Conservation (phyloP, 1,284 basidiomycete species). For the Stygiomarasmius scandens region DNA sequence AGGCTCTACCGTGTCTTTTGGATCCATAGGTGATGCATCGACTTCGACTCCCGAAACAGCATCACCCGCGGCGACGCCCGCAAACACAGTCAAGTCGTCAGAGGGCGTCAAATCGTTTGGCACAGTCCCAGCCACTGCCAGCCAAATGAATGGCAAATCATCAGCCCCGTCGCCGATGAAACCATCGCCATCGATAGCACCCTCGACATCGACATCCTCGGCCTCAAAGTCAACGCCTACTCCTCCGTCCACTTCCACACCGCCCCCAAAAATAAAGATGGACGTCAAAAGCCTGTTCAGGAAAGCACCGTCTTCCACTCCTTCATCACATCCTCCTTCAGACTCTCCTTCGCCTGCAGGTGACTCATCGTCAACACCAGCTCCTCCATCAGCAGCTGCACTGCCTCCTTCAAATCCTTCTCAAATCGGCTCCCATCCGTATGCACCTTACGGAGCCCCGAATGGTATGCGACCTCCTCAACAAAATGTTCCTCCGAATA, state of each 20-base stretch:
- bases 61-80: slow-evolving; percentile 65
- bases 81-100: slow-evolving; percentile 48
- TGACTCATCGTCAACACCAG: slow-evolving; percentile 46
- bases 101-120: slow-evolving; percentile 83
- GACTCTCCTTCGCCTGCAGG: slow-evolving; percentile 44
- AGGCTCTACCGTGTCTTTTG: slow-evolving; percentile 78
- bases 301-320: slow-evolving; percentile 43
- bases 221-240: slow-evolving; percentile 33
- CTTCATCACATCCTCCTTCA: slow-evolving; percentile 36
- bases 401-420: slow-evolving; percentile 48
- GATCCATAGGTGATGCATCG: slow-evolving; percentile 77
- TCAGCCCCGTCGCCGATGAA: slow-evolving; percentile 37
- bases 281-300: slow-evolving; percentile 75
- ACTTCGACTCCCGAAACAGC: slow-evolving; percentile 61
- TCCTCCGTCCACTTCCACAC: slow-evolving; percentile 26
- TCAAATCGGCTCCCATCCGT: slow-evolving; percentile 45
- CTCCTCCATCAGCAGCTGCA: slow-evolving; percentile 31
- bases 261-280: slow-evolving; percentile 43
- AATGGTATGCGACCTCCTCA: slow-evolving; percentile 40
- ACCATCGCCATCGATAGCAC: slow-evolving; percentile 32
- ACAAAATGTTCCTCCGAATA: slow-evolving; percentile 15
- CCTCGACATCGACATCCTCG: slow-evolving; percentile 35
- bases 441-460: slow-evolving; percentile 46
- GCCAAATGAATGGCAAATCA: slow-evolving; percentile 61
- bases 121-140: slow-evolving; percentile 58